These are phyloP conservation scores for Fusarium algeriense DNA, from an alignment of 2,329 filamentous ascomycete species.

Conservation along the genomic window DNA sequence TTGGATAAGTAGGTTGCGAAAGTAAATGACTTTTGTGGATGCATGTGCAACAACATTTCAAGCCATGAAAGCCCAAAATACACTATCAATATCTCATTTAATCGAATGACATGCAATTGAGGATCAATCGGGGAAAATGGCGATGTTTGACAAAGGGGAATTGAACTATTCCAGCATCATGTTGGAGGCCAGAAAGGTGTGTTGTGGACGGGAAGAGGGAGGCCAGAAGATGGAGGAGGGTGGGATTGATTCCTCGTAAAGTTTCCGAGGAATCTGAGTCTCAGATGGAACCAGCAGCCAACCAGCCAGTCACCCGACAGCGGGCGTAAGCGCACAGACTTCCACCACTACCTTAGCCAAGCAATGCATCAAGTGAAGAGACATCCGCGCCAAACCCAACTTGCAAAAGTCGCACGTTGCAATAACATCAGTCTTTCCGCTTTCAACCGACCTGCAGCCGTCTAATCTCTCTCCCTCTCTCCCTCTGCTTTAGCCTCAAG, in stretches of 20 bases:
- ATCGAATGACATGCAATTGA: slow-evolving; percentile 20
- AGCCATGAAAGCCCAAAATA: not conserved
- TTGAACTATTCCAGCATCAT: not conserved
- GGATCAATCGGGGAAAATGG: slow-evolving; percentile 10
- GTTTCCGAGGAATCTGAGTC: slow-evolving; percentile 17
- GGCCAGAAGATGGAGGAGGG: slow-evolving; percentile 7
- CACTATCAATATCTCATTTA: not conserved
- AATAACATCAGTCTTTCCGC: slow-evolving; percentile 23
- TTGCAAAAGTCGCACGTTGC: slow-evolving; percentile 36
- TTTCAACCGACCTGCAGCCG: slow-evolving; percentile 30
- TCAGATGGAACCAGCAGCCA: slow-evolving; percentile 18
- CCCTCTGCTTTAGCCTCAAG: slow-evolving; percentile 34
- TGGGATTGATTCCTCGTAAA: not conserved
- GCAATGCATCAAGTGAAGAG: not conserved
- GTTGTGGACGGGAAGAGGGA: slow-evolving; percentile 22
- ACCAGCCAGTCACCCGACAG: not conserved
- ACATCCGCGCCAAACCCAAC: slow-evolving; percentile 18
- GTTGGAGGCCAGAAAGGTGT: slow-evolving; percentile 3
- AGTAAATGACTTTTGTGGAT: not conserved
- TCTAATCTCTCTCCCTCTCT: slow-evolving; percentile 15
- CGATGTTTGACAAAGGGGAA: slow-evolving; percentile 7
- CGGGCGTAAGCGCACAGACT: slow-evolving; percentile 39
- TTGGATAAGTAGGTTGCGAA: not conserved
- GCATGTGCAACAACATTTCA: slow-evolving; percentile 2
- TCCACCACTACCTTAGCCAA: slow-evolving; percentile 28